phyloP scores from a whole-genome alignment of 2,329 filamentous ascomycete species.

The Ceratocystis albifundus region DNA sequence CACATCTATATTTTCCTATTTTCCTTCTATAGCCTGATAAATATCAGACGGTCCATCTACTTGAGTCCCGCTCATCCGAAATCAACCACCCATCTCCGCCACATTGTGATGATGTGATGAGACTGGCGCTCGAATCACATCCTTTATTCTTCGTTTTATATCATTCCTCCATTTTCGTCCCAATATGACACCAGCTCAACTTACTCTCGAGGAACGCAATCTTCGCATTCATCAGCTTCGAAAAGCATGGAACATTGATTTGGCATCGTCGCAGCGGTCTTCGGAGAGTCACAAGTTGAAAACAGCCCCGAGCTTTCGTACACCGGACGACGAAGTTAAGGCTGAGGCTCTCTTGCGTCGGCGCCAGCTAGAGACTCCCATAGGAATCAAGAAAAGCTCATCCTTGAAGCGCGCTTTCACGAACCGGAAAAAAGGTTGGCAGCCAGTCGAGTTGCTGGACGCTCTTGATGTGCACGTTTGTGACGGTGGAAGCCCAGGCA shows the following conservation, averaged over 20 bases:
- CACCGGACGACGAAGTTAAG: conserved; percentile 38
- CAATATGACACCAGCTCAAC: neutral
- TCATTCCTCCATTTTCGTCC: neutral
- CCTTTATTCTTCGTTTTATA: neutral
- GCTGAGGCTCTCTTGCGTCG: conserved; percentile 46
- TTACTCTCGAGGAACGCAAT: conserved; percentile 30
- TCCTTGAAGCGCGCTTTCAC: conserved; percentile 35
- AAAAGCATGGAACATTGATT: conserved; percentile 38
- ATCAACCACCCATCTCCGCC: neutral
- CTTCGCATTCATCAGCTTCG: conserved; percentile 41
- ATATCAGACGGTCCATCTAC: neutral
- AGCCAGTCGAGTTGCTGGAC: conserved; percentile 43
- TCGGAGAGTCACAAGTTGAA: conserved; percentile 29
- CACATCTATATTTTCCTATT: neutral
- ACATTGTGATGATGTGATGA: conserved; percentile 9
- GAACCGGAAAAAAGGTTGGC: conserved; percentile 41
- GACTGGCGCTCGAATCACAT: neutral
- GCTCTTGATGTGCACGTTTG: conserved; percentile 40
- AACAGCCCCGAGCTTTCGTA: conserved; percentile 35
- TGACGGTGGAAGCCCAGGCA: conserved; percentile 40
- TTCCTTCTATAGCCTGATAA: neutral
- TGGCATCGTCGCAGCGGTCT: neutral
- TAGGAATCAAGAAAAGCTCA: conserved; percentile 6
- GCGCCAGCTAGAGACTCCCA: conserved; percentile 29
- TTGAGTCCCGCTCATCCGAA: neutral